phyloP scores from a whole-genome alignment of 192 early-diverging fungal species.

The Linderina pennispora region DNA sequence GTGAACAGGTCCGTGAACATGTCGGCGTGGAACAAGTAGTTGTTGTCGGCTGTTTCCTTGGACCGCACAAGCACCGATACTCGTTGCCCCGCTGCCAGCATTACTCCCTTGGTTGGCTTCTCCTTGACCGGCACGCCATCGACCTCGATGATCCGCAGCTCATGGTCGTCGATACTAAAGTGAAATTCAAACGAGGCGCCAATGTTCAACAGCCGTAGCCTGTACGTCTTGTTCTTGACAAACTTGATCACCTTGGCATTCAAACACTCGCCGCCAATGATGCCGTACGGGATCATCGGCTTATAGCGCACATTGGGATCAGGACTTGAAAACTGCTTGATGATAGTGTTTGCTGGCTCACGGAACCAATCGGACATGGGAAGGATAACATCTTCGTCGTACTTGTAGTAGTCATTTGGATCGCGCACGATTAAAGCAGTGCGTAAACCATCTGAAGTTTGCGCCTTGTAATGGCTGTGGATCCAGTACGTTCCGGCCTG shows the following conservation, averaged over 20 bases:
- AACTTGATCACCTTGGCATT: conserved; percentile 26
- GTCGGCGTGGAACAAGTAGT: conserved; percentile 68
- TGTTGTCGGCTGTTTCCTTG: conserved; percentile 43
- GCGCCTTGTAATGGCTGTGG: conserved; percentile 62
- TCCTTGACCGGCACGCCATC: conserved; percentile 63
- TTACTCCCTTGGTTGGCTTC: conserved; percentile 47
- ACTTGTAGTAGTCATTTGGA: conserved; percentile 44
- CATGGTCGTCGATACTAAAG: conserved; percentile 72
- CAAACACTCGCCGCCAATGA: conserved; percentile 57
- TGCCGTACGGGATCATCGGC: conserved; percentile 52
- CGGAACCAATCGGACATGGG: conserved; percentile 66
- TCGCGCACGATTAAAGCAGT: conserved; percentile 49
- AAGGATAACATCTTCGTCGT: conserved; percentile 59
- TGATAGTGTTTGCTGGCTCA: conserved; percentile 46
- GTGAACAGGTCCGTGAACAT: conserved; percentile 68
- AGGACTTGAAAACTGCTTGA: conserved; percentile 47
- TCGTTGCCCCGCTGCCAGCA: conserved; percentile 67
- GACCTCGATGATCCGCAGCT: conserved; percentile 70
- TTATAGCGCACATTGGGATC: conserved; percentile 32
- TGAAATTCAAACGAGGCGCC: conserved; percentile 61
- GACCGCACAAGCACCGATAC: conserved; percentile 73
- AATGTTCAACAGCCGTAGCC: conserved; percentile 32
- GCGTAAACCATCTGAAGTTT: conserved; percentile 61
- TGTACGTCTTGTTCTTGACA: conserved; percentile 66
- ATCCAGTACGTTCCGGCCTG: conserved; percentile 83